Evolutionary conservation across 352 stramenopile genomes (phyloP).

Genomic region (Pythium brachiatum): DNA sequence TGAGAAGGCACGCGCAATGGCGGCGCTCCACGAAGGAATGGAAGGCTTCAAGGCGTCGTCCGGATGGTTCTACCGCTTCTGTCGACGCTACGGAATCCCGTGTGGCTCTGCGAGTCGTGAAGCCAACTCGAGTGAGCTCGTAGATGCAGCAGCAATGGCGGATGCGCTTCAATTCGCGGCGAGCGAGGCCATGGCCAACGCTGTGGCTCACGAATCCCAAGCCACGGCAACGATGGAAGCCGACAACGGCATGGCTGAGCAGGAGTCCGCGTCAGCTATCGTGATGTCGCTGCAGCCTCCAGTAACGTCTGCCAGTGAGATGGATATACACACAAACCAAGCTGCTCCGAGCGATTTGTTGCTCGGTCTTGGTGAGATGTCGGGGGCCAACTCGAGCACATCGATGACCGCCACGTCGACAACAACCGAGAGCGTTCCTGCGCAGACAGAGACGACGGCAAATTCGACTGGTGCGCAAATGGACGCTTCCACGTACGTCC

Average conservation of each 20-base stretch:
- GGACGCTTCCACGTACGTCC: not conserved
- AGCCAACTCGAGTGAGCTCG: not conserved
- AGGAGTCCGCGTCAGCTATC: conserved; percentile 11
- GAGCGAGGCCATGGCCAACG: not conserved
- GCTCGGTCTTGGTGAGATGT: conserved; percentile 11
- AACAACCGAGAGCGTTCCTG: not conserved
- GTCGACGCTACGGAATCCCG: conserved; percentile 35
- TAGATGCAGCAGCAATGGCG: not conserved
- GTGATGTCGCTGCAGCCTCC: conserved; percentile 17
- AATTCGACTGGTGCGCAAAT: not conserved
- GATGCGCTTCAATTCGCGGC: conserved; percentile 1
- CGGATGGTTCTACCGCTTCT: conserved; percentile 59
- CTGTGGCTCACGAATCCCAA: not conserved
- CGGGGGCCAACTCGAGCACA: not conserved
- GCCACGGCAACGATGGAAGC: not conserved
- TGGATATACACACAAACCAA: not conserved
- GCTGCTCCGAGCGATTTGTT: conserved; percentile 10
- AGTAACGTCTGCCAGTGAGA: not conserved
- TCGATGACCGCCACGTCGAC: not conserved
- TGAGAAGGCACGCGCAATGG: conserved; percentile 36
- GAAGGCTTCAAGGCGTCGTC: conserved; percentile 51
- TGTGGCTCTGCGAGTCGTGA: conserved; percentile 17
- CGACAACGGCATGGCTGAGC: not conserved
- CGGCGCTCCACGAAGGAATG: conserved; percentile 34
- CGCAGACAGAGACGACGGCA: not conserved